These are phyloP conservation scores for Lathyrus aphaca DNA, from an alignment of 306 rosid species.

Conservation along the genomic window DNA sequence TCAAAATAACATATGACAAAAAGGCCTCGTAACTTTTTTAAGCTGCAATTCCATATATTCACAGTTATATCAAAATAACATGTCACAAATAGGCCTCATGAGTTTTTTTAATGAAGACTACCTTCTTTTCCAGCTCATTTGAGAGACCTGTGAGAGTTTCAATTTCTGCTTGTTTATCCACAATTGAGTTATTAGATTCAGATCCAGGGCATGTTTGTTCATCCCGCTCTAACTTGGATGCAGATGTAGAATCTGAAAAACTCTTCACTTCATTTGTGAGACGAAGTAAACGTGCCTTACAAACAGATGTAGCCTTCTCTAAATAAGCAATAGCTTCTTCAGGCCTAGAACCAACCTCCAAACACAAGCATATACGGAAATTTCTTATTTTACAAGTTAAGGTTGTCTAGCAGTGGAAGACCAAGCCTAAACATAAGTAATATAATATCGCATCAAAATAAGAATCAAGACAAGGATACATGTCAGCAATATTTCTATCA, in stretches of 20 bases:
- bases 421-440: constrained; percentile 28
- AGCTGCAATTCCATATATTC: constrained; percentile 62
- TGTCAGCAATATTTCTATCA: constrained; percentile 78
- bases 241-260: constrained; percentile 49
- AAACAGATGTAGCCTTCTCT: constrained; percentile 78
- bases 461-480: constrained; percentile 72
- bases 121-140: constrained; percentile 94
- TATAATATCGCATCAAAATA: constrained; percentile 28
- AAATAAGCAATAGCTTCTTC: constrained; percentile 78
- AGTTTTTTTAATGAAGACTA: constrained; percentile 28
- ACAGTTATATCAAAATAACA: constrained; percentile 22
- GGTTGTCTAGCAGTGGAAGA: constrained; percentile 37
- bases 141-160: constrained; percentile 75
- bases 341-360: constrained; percentile 79
- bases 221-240: constrained; percentile 52
- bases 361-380: constrained; percentile 87
- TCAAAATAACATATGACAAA: constrained; percentile 12
- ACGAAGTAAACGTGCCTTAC: constrained; percentile 68
- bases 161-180: constrained; percentile 78
- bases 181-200: constrained; percentile 44
- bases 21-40: neutral
- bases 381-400: constrained; percentile 68
- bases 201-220: constrained; percentile 37
- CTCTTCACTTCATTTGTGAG: constrained; percentile 67
- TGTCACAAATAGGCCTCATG: neutral